phyloP scores from a whole-genome alignment of 1,284 basidiomycete species.

The Cutaneotrichosporon mucoides region DNA sequence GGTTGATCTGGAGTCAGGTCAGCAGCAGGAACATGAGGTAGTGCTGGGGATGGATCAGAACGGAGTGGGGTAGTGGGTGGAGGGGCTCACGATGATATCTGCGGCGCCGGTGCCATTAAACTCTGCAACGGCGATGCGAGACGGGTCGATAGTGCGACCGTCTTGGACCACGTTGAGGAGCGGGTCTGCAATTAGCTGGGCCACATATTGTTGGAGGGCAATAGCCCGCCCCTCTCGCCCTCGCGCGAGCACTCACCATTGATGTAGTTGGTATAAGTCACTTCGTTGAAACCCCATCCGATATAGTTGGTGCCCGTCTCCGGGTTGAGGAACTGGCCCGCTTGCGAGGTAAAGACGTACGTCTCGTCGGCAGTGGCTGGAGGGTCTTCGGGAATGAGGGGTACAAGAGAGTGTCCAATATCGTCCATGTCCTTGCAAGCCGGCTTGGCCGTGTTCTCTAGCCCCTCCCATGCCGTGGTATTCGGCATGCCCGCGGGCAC shows the following conservation, averaged over 20 bases:
- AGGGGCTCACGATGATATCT: conserved; percentile 3
- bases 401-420: conserved; percentile 1
- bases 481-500: conserved; percentile 11
- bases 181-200: conserved; percentile 17
- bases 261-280: conserved; percentile 30
- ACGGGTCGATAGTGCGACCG: conserved; percentile 20
- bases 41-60: conserved; percentile 12
- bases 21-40: background rate
- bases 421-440: conserved; percentile 11
- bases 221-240: too few relatives aligned
- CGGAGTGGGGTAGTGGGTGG: too few relatives aligned
- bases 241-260: conserved; percentile 12
- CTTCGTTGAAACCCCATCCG: conserved; percentile 31
- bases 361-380: conserved; percentile 14
- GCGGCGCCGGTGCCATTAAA: background rate
- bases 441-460: background rate
- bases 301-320: conserved; percentile 14
- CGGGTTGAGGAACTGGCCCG: conserved; percentile 22
- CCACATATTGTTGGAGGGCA: too few relatives aligned
- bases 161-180: conserved; percentile 29
- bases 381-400: conserved; percentile 9
- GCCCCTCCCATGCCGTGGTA: conserved; percentile 22
- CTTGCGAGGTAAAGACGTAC: conserved; percentile 22
- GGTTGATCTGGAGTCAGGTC: conserved; percentile 32
- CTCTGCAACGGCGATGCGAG: conserved; percentile 9